Evolutionary conservation across 78 protist species (phyloP).

Genomic region (Paratrimastix pyriformis): DNA sequence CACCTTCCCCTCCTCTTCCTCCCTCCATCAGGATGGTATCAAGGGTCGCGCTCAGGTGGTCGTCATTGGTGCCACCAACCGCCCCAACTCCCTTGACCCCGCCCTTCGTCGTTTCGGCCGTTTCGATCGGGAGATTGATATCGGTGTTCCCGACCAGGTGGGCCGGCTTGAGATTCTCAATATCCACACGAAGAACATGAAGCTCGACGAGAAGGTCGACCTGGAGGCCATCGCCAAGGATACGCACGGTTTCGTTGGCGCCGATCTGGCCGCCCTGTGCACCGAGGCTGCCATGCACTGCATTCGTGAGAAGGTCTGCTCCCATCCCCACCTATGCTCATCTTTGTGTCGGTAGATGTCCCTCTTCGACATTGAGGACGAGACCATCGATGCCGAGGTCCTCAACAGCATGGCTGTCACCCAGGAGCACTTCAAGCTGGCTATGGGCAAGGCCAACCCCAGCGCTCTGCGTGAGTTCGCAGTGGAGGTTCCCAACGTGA

Average conservation of each 20-base stretch:
- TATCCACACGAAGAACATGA: conserved; percentile 99
- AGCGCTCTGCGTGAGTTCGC: conserved; percentile 96
- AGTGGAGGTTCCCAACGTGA: conserved; percentile 96
- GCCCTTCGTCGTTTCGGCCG: conserved; percentile 99
- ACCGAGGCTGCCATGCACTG: conserved; percentile 98
- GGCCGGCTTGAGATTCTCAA: conserved; percentile 93
- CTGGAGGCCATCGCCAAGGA: conserved; percentile 83
- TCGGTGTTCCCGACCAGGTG: conserved; percentile 97
- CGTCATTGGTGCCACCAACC: conserved; percentile 99
- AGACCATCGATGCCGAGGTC: conserved; percentile 94
- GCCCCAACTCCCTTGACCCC: conserved; percentile 96
- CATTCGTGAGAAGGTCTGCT: conserved; percentile 99
- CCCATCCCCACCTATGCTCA: too few relatives aligned
- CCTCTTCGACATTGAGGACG: conserved; percentile 97
- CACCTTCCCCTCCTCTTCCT: too few relatives aligned
- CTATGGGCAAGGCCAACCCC: conserved; percentile 88
- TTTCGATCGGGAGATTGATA: conserved; percentile 99
- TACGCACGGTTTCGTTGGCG: conserved; percentile 99
- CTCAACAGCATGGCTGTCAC: conserved; percentile 92
- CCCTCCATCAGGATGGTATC: too few relatives aligned
- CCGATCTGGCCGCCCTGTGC: conserved; percentile 95
- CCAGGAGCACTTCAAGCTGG: conserved; percentile 79
- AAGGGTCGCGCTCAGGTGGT: conserved; percentile 92
- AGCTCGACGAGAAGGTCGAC: conserved; percentile 94
- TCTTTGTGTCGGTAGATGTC: too few relatives aligned